Evolutionary conservation across 2,329 filamentous ascomycete genomes (phyloP), one percentile per base, ranked within the genome.

Genomic region (Clonostachys solani): DNA sequence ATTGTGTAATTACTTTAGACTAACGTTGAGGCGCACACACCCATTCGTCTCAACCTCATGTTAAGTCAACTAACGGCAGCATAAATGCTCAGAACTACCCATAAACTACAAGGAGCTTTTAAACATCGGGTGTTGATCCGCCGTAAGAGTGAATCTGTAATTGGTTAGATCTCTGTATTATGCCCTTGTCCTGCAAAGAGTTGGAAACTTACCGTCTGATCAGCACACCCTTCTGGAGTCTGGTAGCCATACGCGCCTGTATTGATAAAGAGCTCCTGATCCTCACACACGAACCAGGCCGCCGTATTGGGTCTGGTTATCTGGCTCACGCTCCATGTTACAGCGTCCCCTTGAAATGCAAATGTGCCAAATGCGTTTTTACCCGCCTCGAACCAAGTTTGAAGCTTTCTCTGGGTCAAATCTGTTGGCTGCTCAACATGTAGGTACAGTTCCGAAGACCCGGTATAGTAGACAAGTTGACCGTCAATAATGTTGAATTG

Each of bases 251-350:
- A 83, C 13, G 75, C 76, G 1, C 81, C 80, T 47, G 81, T 69
- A 55, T 83, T 83, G 55, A 83, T 71, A 55, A 76, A 82, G 51
- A 83, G 52, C 42, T 56, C 59, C 61, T 78, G 72, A 6, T 67
- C 65, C 42, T 63, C 65, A 51, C 78, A 84, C 45, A 83, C 79
- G 52, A 81, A 72, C 78, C 79, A 84, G 2, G 80, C 80, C 17
- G 72, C 75, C 41, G 70, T 56, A 56, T 83, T 84, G 44, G 77
- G 78, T 35, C 80, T 60, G 43, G 64, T 62, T 34, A 83, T 61
- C 19, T 68, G 71, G 2, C 69, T 57, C 13, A 66, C 68, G 46
- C 61, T 69, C 80, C 80, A 83, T 12, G 74, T 75, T 34, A 83
- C 57, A 4, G 77, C 72, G 58, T 83, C 80, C n/a, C 79, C 79